Evolutionary conservation across 2,329 filamentous ascomycete species (phyloP).

Genomic region (Cordyceps farinosa): DNA sequence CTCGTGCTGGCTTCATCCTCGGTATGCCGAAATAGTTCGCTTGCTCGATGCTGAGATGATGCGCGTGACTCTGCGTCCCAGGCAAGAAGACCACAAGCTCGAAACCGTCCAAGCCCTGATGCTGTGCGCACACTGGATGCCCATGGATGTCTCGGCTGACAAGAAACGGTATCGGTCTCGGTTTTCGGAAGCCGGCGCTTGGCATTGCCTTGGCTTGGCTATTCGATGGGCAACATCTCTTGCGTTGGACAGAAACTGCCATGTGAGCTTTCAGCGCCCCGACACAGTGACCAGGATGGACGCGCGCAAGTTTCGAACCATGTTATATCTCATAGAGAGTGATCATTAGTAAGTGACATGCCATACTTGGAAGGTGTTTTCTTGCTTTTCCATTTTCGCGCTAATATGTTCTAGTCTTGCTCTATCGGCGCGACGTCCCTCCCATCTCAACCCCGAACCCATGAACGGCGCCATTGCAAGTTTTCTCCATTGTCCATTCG

Average conservation of each 20-base stretch:
- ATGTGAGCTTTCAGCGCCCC: neutral
- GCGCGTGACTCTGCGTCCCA: conserved; percentile 3
- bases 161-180: neutral
- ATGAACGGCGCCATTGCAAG: neutral
- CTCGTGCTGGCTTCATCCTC: neutral
- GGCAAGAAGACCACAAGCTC: conserved; percentile 2
- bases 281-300: neutral
- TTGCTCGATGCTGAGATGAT: conserved; percentile 5
- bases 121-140: conserved; percentile 4
- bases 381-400: neutral
- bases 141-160: neutral
- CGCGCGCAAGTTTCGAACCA: neutral
- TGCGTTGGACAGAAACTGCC: neutral
- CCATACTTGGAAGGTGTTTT: neutral
- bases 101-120: neutral
- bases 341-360: neutral
- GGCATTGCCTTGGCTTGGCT: neutral
- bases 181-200: neutral
- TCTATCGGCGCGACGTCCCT: neutral
- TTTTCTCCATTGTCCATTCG: neutral
- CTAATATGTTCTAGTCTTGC: neutral
- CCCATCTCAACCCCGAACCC: neutral
- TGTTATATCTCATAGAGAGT: conserved; percentile 1
- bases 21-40: neutral
- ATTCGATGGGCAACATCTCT: conserved; percentile 4